A percentile compares a stretch with the other conserved stretches of the same genome.
phyloP scores from a whole-genome alignment of 495 filamentous ascomycete genomes.

The Podospora pseudopauciseta region DNA sequence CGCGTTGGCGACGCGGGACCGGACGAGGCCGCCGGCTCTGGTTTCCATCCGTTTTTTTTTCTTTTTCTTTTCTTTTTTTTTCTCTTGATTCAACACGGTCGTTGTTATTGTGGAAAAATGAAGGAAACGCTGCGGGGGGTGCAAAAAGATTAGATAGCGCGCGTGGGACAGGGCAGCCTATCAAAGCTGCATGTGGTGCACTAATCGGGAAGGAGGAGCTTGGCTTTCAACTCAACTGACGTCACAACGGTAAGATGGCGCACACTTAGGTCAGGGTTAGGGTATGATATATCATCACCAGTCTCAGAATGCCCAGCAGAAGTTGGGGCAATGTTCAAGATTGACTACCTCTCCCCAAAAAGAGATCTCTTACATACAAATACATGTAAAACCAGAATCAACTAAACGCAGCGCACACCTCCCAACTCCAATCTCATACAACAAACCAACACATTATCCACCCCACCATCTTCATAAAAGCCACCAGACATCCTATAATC shows the following conservation, averaged over 20 bases:
- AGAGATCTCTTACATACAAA: background rate
- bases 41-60: constrained; percentile 21
- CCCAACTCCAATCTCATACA: too few species aligned
- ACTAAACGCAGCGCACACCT: too few species aligned
- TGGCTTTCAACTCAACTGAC: background rate
- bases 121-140: background rate
- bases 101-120: too few species aligned
- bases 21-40: constrained; percentile 6
- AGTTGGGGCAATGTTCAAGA: too few species aligned
- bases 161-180: background rate
- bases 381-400: background rate
- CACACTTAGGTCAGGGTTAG: background rate
- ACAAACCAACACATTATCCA: too few species aligned
- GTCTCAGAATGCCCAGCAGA: too few species aligned
- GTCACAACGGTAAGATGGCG: background rate
- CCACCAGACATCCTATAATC: background rate
- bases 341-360: too few species aligned
- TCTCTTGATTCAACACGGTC: too few species aligned
- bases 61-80: background rate
- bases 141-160: too few species aligned
- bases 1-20: constrained; percentile 41
- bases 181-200: background rate
- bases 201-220: background rate
- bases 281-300: background rate
- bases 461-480: background rate